A percentile compares a stretch with the other conserved stretches of the same genome.
Evolutionary conservation across 2,329 filamentous ascomycete genomes (phyloP).

Genomic region (Daldinia sp.): DNA sequence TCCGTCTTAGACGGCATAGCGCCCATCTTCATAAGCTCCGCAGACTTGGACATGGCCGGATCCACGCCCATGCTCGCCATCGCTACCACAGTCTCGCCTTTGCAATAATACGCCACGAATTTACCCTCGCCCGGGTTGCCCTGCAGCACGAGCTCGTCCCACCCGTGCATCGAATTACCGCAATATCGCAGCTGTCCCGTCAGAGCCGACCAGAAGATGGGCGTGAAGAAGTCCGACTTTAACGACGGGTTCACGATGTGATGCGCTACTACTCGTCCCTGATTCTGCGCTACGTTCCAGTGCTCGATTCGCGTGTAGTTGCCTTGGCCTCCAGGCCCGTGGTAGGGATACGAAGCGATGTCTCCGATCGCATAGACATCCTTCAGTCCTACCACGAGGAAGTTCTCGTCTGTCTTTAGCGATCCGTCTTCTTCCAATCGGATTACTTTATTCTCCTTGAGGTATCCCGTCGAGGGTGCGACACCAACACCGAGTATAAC

Average conservation of each 20-base stretch:
- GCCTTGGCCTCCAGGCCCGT: slow-evolving; percentile 85
- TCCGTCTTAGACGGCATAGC: slow-evolving; percentile 88
- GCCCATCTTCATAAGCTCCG: slow-evolving; percentile 84
- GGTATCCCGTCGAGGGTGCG: slow-evolving; percentile 83
- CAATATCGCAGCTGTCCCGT: slow-evolving; percentile 93
- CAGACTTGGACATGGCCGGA: slow-evolving; percentile 83
- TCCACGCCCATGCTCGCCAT: slow-evolving; percentile 93
- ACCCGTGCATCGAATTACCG: slow-evolving; percentile 85
- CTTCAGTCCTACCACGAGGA: slow-evolving; percentile 78
- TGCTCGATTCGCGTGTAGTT: slow-evolving; percentile 88
- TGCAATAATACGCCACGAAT: slow-evolving; percentile 90
- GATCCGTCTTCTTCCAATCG: slow-evolving; percentile 87
- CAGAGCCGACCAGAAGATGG: slow-evolving; percentile 96
- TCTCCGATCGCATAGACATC: slow-evolving; percentile 95
- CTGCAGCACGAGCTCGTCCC: slow-evolving; percentile 85
- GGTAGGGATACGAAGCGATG: slow-evolving; percentile 94
- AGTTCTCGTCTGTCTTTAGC: slow-evolving; percentile 81
- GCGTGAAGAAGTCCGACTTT: slow-evolving; percentile 80
- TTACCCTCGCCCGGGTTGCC: slow-evolving; percentile 82
- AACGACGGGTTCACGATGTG: slow-evolving; percentile 77
- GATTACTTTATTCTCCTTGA: slow-evolving; percentile 77
- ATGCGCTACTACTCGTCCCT: slow-evolving; percentile 82
- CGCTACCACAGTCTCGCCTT: slow-evolving; percentile 87
- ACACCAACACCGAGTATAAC: slow-evolving; percentile 95
- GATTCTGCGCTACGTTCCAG: slow-evolving; percentile 98